Conservation (phyloP, 2,329 filamentous ascomycete species). For the Alternaria sp. region DNA sequence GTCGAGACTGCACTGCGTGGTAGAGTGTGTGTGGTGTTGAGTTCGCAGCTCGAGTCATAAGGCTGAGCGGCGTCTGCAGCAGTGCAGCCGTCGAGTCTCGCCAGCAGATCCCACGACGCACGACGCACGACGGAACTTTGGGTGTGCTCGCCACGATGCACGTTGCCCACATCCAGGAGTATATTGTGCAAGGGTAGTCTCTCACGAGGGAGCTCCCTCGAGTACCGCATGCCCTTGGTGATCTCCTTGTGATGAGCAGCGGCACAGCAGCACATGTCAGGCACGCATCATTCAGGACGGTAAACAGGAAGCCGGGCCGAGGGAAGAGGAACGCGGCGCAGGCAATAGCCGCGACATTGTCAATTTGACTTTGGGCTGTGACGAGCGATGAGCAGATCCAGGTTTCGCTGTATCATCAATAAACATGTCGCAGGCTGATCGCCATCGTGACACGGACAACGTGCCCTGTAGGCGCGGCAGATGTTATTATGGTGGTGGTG, state of each 20-base stretch:
- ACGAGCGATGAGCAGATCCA: background rate
- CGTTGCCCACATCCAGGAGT: conserved; percentile 19
- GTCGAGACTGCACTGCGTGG: conserved; percentile 13
- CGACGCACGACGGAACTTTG: conserved; percentile 17
- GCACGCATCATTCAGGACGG: conserved; percentile 30
- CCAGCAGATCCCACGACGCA: conserved; percentile 29
- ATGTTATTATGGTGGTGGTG: conserved; percentile 35
- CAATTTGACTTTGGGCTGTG: conserved; percentile 2
- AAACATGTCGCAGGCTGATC: conserved; percentile 10
- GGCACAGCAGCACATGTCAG: conserved; percentile 24
- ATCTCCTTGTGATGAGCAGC: conserved; percentile 22
- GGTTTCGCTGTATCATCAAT: conserved; percentile 18
- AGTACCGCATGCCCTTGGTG: conserved; percentile 23
- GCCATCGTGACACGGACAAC: conserved; percentile 34
- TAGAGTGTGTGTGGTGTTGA: conserved; percentile 18
- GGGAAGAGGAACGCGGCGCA: conserved; percentile 20
- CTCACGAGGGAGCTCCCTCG: conserved; percentile 31
- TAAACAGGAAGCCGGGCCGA: conserved; percentile 42
- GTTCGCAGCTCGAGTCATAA: conserved; percentile 38
- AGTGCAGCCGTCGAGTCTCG: conserved; percentile 29
- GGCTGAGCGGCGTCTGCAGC: conserved; percentile 37
- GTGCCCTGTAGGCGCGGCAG: conserved; percentile 25
- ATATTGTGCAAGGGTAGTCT: conserved; percentile 25
- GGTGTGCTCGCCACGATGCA: conserved; percentile 21
- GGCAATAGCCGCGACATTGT: conserved; percentile 29